Base-by-base conservation (phyloP, 495 filamentous ascomycete genomes). In the Choiromyces venosus region DNA sequence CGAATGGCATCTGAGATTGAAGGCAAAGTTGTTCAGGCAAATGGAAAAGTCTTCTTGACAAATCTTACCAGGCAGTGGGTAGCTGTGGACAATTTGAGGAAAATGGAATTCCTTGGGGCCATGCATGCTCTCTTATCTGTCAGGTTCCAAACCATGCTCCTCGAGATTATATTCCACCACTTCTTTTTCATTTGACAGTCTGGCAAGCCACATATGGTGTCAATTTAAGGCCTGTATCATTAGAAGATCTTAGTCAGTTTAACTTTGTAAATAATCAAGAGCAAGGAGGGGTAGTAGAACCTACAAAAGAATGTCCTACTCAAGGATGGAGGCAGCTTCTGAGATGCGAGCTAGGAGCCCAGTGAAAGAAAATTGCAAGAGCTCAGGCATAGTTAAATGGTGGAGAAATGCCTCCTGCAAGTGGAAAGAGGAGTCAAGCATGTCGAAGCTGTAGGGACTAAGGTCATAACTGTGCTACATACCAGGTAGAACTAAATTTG, bases 21-120 rank as follows among this genome's bases (percentile, higher is more conserved):
- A 44, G 61, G 37, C 35, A 40, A 29, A 21, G n/a, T 68, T 7
- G 44, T 14, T n/a, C 65, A 71, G 67, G 69, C 25, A 4, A 71
- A 74, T 35, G 37, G 56, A 42, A 29, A 46, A 44, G 40, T 44
- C 0, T 75, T 38, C 52, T 29, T 68, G 0, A 70, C 69, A 21
- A 29, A 72, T 72, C 52, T 70, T 21, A 25, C 25, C 25, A 10
- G 10, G 10, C 29, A 33, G 12, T 56, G 14, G 71, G 73, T 18
- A 38, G 25, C 2, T 69, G 46, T 69, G 33, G 69, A 10, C 52
- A 69, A 9, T 72, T 66, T 38, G 65, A 75, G 35, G 52, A 68
- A 29, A 72, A 72, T 10, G n/a, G 66, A 10, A 75, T 75, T 8
- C 73, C 69, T 5, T 75, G 69, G 29, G 10, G 69, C 6, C 65